phyloP scores from a whole-genome alignment of 2,329 filamentous ascomycete genomes.

The Pestalotiopsis sp. region DNA sequence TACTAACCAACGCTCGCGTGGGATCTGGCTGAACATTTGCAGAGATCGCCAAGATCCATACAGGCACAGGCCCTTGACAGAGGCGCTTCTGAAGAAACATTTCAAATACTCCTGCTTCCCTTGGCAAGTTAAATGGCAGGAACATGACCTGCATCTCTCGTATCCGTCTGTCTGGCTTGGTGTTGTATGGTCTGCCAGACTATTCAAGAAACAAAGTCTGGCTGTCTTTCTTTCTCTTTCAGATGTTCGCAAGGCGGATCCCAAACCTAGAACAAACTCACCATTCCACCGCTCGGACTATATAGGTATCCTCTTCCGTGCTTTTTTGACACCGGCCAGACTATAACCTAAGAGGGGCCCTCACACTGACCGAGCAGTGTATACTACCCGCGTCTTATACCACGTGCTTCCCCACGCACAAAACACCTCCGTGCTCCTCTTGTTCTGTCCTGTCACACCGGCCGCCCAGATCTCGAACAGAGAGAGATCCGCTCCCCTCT shows the following conservation, averaged over 20 bases:
- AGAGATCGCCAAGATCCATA: neutral
- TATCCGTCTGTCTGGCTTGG: neutral
- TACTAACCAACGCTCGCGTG: neutral
- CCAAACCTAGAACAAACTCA: neutral
- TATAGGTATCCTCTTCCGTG: neutral
- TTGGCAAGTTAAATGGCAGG: slow-evolving; percentile 11
- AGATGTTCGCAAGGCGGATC: neutral
- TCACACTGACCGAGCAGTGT: no score
- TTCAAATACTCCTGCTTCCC: neutral
- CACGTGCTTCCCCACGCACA: neutral
- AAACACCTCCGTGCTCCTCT: neutral
- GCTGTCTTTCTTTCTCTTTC: neutral
- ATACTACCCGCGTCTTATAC: no score
- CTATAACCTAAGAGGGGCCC: neutral
- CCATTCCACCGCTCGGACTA: neutral
- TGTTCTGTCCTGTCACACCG: no score
- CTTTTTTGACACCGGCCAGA: neutral
- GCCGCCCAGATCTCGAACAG: no score
- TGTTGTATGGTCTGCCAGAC: neutral
- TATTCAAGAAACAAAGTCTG: neutral
- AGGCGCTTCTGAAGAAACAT: neutral
- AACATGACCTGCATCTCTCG: neutral
- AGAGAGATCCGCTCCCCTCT: no score
- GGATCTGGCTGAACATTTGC: neutral
- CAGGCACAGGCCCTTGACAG: neutral